phyloP scores from a whole-genome alignment of 2,329 filamentous ascomycete genomes.

The Claviceps maximensis region DNA sequence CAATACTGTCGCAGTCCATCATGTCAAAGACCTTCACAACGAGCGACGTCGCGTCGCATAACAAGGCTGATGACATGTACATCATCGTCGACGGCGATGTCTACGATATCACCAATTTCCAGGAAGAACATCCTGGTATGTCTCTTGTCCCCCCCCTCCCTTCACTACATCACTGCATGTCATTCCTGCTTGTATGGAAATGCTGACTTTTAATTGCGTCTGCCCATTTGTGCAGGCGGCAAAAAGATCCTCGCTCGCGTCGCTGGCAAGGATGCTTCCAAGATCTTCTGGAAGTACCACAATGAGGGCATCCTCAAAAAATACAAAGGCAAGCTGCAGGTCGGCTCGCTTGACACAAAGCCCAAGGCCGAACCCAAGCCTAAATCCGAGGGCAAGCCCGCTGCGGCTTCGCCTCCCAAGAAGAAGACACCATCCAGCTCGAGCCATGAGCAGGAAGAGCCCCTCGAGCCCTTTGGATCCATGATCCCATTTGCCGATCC shows the following conservation, averaged over 20 bases:
- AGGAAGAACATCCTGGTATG: constrained; percentile 71
- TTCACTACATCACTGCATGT: too few relatives aligned
- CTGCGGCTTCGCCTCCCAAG: constrained; percentile 16
- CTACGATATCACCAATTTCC: constrained; percentile 84
- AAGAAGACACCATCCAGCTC: constrained; percentile 20
- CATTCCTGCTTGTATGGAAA: background rate
- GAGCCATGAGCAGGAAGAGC: constrained; percentile 41
- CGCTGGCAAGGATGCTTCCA: constrained; percentile 52
- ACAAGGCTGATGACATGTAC: constrained; percentile 74
- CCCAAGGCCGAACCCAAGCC: constrained; percentile 46
- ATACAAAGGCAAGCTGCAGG: constrained; percentile 61
- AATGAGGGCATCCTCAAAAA: constrained; percentile 82
- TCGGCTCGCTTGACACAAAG: constrained; percentile 84
- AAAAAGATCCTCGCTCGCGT: constrained; percentile 53
- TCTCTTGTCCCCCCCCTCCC: constrained; percentile 11
- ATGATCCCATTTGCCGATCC: constrained; percentile 88
- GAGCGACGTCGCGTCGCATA: constrained; percentile 81
- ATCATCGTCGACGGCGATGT: constrained; percentile 91
- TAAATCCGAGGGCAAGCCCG: constrained; percentile 20
- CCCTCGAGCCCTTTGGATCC: constrained; percentile 73
- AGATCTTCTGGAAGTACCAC: constrained; percentile 64
- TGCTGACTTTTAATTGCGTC: background rate
- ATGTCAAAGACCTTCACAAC: constrained; percentile 86
- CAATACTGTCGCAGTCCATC: constrained; percentile 12
- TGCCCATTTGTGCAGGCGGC: constrained; percentile 28